Evolutionary conservation across 257 asterid genomes (phyloP).

Genomic region (Solanum medicagineum): DNA sequence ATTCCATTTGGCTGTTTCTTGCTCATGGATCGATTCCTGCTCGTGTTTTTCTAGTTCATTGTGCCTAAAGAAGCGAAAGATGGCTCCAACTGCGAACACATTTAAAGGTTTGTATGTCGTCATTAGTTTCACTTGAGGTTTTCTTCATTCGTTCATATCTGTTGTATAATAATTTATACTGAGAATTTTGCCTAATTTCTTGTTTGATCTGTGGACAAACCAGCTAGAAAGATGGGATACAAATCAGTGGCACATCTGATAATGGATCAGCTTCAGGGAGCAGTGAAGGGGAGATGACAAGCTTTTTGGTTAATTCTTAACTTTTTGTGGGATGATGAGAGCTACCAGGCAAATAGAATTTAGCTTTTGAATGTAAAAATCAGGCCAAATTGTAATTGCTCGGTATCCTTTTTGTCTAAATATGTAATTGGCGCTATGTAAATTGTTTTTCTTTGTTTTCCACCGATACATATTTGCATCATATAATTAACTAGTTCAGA

Average conservation of each 20-base stretch:
- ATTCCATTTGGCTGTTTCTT: neutral
- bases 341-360: neutral
- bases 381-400: neutral
- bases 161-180: neutral
- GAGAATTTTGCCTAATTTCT: neutral
- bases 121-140: neutral
- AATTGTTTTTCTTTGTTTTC: neutral
- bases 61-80: conserved; percentile 60
- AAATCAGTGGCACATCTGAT: conserved; percentile 75
- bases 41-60: conserved; percentile 30
- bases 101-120: conserved; percentile 41
- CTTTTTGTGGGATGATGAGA: neutral
- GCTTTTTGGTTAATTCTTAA: neutral
- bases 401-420: neutral
- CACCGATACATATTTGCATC: neutral
- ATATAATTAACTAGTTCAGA: neutral
- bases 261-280: conserved; percentile 50
- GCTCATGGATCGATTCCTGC: neutral
- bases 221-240: conserved; percentile 66
- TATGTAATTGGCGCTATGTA: neutral
- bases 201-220: neutral
- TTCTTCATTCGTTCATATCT: neutral
- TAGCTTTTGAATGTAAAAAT: neutral
- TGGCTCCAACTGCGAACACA: conserved; percentile 61
- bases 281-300: conserved; percentile 7